Conservation (phyloP, 257 asterid species). For the Solanum appendiculatum region DNA sequence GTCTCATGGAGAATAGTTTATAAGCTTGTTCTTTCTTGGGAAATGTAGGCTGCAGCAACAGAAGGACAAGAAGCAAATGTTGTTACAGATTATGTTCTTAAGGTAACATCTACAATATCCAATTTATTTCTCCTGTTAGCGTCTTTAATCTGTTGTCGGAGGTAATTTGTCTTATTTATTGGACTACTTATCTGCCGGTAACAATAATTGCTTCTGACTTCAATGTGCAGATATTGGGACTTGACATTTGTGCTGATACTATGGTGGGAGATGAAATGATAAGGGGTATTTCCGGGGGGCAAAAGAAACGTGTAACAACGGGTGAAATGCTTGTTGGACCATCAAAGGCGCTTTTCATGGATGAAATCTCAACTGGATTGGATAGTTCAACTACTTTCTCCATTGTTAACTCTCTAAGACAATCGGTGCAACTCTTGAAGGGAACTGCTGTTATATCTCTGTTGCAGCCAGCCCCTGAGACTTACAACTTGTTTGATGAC, state of each 20-base stretch:
- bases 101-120: not conserved
- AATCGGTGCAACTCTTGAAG: slow-evolving; percentile 45
- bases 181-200: not conserved
- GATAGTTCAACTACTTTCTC: slow-evolving; percentile 63
- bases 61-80: slow-evolving; percentile 34
- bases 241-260: slow-evolving; percentile 29
- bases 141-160: not conserved
- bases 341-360: slow-evolving; percentile 61
- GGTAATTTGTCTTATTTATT: not conserved
- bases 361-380: slow-evolving; percentile 59
- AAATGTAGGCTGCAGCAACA: slow-evolving; percentile 26
- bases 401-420: slow-evolving; percentile 39
- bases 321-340: slow-evolving; percentile 66
- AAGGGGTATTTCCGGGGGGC: slow-evolving; percentile 33
- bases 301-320: slow-evolving; percentile 29
- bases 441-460: slow-evolving; percentile 66
- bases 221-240: slow-evolving; percentile 20
- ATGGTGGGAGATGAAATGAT: slow-evolving; percentile 34
- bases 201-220: not conserved
- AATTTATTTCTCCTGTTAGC: not conserved
- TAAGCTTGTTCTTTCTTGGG: not conserved
- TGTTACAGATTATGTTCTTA: slow-evolving; percentile 28
- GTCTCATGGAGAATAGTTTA: not conserved
- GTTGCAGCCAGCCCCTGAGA: slow-evolving; percentile 65
- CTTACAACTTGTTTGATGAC: slow-evolving; percentile 53